phyloP scores from a whole-genome alignment of 2,329 filamentous ascomycete species.

The Neofusicoccum kwambonambiense region DNA sequence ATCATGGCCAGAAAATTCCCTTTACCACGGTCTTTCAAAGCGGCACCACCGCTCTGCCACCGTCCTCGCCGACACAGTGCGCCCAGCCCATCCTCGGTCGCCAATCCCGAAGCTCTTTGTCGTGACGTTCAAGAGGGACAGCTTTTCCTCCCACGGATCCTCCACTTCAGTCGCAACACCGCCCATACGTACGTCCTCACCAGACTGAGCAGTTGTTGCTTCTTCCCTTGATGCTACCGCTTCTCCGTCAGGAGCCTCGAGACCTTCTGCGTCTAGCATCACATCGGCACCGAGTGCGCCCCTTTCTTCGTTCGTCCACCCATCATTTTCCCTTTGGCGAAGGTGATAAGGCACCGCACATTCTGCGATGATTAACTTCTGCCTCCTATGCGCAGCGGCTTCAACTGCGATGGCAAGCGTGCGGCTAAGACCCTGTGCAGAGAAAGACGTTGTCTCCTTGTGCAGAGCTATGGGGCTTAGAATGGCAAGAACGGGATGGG shows the following conservation, averaged over 20 bases:
- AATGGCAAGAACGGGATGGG: constrained; percentile 48
- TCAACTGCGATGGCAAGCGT: constrained; percentile 65
- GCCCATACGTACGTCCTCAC: constrained; percentile 19
- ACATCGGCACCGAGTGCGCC: constrained; percentile 45
- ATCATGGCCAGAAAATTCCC: neutral
- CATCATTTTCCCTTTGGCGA: neutral
- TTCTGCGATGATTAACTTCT: constrained; percentile 45
- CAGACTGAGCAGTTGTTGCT: constrained; percentile 53
- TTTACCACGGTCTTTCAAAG: constrained; percentile 23
- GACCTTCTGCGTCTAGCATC: constrained; percentile 46
- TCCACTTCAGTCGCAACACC: constrained; percentile 17
- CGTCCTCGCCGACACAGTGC: constrained; percentile 44
- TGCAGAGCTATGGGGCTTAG: constrained; percentile 68
- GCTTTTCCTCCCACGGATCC: constrained; percentile 45
- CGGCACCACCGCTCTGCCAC: constrained; percentile 47
- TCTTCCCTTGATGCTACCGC: constrained; percentile 46
- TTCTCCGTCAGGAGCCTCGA: constrained; percentile 48
- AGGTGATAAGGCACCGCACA: constrained; percentile 24
- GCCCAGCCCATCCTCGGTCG: constrained; percentile 47
- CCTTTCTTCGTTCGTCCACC: constrained; percentile 59
- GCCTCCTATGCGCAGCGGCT: constrained; percentile 44
- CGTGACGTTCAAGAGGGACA: constrained; percentile 49
- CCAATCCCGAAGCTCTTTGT: constrained; percentile 39
- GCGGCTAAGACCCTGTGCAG: constrained; percentile 67
- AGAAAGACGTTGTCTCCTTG: constrained; percentile 69